Base-by-base conservation (phyloP, 139 green algal species). In the Gonium pectorale region DNA sequence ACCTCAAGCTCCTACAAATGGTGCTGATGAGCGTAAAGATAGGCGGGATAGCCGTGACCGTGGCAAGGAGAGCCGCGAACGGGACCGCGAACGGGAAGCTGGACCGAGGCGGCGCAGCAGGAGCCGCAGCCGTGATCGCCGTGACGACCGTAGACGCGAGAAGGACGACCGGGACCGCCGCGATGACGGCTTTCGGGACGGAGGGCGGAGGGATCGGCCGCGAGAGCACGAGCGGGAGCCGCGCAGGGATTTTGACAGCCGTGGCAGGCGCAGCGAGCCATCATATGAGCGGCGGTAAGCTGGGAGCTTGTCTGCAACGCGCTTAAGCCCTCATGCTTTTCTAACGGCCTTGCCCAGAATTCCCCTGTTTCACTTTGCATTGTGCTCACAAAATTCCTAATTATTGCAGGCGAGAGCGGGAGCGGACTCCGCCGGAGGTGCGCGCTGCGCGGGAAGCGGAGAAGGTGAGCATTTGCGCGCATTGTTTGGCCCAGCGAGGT, bases 401-500 rank as follows among this genome's bases (percentile, higher is more conserved):
- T 40, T 49, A 8, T 78, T 63, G 29, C 46, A 81, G 83, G 54
- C 83, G 89, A 0, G 88, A 91, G 26, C 52, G 69, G 21, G 89
- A 92, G 22, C 52, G 66, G 29, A 96, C 93, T 0, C 93, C 93
- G 2, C 90, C 91, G 26, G 93, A 96, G 77, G 93, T 96, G n/a
- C 82, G 87, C 35, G 80, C 87, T 13, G 71, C 86, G 44, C 89
- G 91, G 0, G 93, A 96, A 86, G 86, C 88, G 27, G 94, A 98
- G 92, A 75, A 77, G 79, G 79, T 85, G n/a, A 56, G 79, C 17
- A 37, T n/a, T n/a, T n/a, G n/a, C n/a, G n/a, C n/a, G n/a, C n/a
- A n/a, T n/a, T n/a, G n/a, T n/a, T n/a, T n/a, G n/a, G 26, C 13
- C 29, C 11, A 7, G 8, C 29, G n/a, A 19, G 29, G 27, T 6